These are phyloP conservation scores for Schwanniomyces polymorphus DNA, from an alignment of 805 yeast genomes.

Conservation along the genomic window DNA sequence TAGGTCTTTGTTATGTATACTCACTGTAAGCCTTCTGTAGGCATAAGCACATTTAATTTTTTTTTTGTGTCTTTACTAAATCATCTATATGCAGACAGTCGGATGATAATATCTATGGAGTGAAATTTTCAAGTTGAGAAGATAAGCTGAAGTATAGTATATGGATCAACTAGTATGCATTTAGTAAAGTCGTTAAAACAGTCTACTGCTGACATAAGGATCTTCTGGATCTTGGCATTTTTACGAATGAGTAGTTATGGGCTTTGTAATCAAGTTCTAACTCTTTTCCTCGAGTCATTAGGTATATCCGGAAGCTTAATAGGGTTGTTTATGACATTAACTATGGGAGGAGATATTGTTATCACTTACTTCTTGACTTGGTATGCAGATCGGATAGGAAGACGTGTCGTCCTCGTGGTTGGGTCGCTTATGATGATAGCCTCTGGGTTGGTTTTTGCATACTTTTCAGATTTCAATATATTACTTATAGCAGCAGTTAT, in stretches of 20 bases:
- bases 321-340: constrained; percentile 80
- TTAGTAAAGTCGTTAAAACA: constrained; percentile 32
- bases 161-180: constrained; percentile 23
- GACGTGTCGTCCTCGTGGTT: constrained; percentile 58
- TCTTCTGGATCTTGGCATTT: constrained; percentile 69
- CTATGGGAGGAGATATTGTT: constrained; percentile 75
- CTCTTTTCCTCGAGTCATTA: constrained; percentile 60
- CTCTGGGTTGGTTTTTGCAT: constrained; percentile 68
- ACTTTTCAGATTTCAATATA: constrained; percentile 49
- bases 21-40: background rate
- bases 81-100: background rate
- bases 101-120: background rate
- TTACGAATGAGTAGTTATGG: constrained; percentile 76
- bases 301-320: constrained; percentile 56
- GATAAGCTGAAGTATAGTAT: background rate
- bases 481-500: constrained; percentile 70
- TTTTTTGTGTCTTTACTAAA: background rate
- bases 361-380: constrained; percentile 73
- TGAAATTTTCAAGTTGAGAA: background rate
- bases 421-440: constrained; percentile 69
- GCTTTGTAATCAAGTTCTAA: constrained; percentile 73
- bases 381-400: constrained; percentile 72
- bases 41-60: background rate
- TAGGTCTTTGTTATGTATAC: background rate
- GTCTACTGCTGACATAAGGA: constrained; percentile 52